These are phyloP conservation scores for Fusarium pseudograminearum DNA, from an alignment of 2,329 filamentous ascomycete genomes.

Conservation along the genomic window DNA sequence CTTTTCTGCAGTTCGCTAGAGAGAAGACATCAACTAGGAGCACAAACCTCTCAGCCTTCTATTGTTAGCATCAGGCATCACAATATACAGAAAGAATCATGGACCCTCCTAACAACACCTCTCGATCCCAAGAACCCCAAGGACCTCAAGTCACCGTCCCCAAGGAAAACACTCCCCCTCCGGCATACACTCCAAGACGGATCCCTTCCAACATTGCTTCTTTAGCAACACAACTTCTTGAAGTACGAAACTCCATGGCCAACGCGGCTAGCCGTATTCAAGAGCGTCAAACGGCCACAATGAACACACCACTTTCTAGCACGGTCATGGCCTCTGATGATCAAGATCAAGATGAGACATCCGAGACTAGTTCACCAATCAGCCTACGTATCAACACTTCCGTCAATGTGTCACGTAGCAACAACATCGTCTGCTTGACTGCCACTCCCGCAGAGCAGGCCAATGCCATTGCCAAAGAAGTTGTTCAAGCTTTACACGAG, in stretches of 20 bases:
- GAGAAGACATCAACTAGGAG: neutral
- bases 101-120: constrained; percentile 30
- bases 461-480: constrained; percentile 57
- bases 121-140: constrained; percentile 30
- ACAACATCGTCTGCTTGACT: constrained; percentile 62
- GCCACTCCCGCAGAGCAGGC: constrained; percentile 56
- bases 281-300: constrained; percentile 21
- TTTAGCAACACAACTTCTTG: constrained; percentile 34
- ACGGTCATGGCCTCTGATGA: constrained; percentile 1
- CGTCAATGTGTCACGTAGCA: constrained; percentile 59
- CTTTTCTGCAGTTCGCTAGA: neutral
- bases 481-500: constrained; percentile 60
- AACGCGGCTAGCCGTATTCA: constrained; percentile 13
- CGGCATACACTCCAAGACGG: constrained; percentile 48
- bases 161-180: constrained; percentile 48
- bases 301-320: constrained; percentile 15
- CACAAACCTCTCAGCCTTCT: neutral
- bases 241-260: constrained; percentile 17
- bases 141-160: constrained; percentile 25
- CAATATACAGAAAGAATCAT: constrained; percentile 21
- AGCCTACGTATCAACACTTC: constrained; percentile 62
- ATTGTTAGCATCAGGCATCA: neutral
- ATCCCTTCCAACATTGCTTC: constrained; percentile 27
- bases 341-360: constrained; percentile 37
- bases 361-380: constrained; percentile 54